Conservation (phyloP, 208 protist species). For the Phytomonas serpens region DNA sequence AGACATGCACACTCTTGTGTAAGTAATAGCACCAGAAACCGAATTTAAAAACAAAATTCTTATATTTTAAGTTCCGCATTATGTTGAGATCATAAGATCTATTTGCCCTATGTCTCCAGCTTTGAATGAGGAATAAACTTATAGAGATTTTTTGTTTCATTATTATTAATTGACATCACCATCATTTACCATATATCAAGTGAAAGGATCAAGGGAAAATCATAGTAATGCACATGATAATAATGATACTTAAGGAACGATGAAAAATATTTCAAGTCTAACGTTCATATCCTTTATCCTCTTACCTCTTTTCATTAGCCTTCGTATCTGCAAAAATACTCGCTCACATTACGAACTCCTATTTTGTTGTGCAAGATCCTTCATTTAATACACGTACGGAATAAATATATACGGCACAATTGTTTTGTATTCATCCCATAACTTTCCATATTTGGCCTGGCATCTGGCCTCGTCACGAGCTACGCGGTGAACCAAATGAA, state of each 20-base stretch:
- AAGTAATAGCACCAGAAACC: not conserved
- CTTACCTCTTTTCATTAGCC: slow-evolving; percentile 4
- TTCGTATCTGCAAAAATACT: not conserved
- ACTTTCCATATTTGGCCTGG: slow-evolving; percentile 87
- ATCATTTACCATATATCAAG: not conserved
- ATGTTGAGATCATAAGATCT: not conserved
- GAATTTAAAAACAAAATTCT: not conserved
- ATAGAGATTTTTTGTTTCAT: not conserved
- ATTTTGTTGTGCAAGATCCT: not conserved
- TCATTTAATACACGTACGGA: slow-evolving; percentile 88
- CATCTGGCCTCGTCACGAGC: slow-evolving; percentile 84
- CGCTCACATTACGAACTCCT: not conserved
- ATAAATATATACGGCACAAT: slow-evolving; percentile 94
- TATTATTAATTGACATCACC: not conserved
- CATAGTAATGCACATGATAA: not conserved
- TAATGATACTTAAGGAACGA: not conserved
- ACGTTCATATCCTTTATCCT: slow-evolving; percentile 1
- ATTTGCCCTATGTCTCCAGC: not conserved
- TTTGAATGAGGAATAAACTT: not conserved
- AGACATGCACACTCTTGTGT: not conserved
- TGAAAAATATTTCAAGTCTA: not conserved
- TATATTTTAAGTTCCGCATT: not conserved
- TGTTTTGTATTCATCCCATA: slow-evolving; percentile 93
- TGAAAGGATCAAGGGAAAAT: not conserved
- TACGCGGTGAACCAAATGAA: slow-evolving; percentile 86